phyloP scores from a whole-genome alignment of 495 filamentous ascomycete species.

The Xylaria cubensis region DNA sequence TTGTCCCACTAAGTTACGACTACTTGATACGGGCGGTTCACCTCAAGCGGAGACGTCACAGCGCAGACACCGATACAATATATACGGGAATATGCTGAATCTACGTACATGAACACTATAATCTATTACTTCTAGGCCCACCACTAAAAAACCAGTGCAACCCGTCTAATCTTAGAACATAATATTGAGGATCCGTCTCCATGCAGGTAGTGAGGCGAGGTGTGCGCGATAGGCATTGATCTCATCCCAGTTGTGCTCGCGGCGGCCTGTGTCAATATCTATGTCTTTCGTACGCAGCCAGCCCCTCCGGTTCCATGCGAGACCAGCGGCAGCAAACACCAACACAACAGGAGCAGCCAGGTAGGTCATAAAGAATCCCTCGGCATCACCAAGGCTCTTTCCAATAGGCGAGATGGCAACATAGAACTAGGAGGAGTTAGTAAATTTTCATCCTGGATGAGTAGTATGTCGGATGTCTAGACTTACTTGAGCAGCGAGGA shows the following conservation, averaged over 20 bases:
- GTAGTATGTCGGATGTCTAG: background rate
- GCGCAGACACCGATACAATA: background rate
- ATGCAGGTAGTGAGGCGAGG: slow-evolving; percentile 56
- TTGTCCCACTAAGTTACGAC: background rate
- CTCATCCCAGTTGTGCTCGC: slow-evolving; percentile 62
- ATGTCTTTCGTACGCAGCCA: slow-evolving; percentile 63
- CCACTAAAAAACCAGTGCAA: background rate
- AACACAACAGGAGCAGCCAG: slow-evolving; percentile 67
- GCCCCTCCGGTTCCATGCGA: slow-evolving; percentile 65
- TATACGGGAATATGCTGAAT: background rate
- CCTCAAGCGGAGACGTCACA: background rate
- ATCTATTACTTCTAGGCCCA: slow-evolving; percentile 3
- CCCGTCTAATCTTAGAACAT: slow-evolving; percentile 51
- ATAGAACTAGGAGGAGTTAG: slow-evolving; percentile 53
- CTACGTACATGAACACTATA: background rate
- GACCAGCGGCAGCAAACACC: slow-evolving; percentile 60
- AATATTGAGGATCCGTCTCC: slow-evolving; percentile 52
- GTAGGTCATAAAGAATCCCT: slow-evolving; percentile 68
- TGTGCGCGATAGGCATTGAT: slow-evolving; percentile 55
- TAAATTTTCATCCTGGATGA: background rate
- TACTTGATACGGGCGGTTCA: background rate
- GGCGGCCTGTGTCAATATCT: slow-evolving; percentile 67
- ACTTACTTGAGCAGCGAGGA: slow-evolving; percentile 67
- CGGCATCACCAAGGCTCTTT: slow-evolving; percentile 50
- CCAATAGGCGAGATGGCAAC: slow-evolving; percentile 56